phyloP scores from a whole-genome alignment of 805 yeast genomes.

The Wickerhamomyces pijperi region DNA sequence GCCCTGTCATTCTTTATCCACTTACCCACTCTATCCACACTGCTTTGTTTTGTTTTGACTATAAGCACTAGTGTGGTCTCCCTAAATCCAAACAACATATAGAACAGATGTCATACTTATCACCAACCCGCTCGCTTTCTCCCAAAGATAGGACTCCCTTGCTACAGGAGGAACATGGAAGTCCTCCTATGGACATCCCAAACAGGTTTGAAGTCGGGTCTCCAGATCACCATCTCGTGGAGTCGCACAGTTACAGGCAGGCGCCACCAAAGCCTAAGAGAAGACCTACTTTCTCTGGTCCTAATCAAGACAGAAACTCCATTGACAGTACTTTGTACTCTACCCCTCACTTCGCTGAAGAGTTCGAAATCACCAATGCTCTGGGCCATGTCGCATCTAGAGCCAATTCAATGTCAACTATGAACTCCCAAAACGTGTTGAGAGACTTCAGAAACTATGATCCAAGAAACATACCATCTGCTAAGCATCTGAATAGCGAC shows the following conservation, averaged over 20 bases:
- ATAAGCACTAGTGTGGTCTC: too few relatives aligned
- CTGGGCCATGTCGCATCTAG: not conserved
- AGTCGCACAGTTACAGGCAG: not conserved
- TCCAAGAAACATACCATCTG: constrained; percentile 4
- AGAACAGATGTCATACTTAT: not conserved
- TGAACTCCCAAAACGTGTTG: not conserved
- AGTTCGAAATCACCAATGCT: not conserved
- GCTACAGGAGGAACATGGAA: not conserved
- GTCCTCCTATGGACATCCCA: not conserved
- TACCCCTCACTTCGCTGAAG: not conserved
- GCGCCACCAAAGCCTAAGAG: not conserved
- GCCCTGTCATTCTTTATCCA: too few relatives aligned
- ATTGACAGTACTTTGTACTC: not conserved
- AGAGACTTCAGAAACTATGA: constrained; percentile 4
- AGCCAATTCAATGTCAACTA: not conserved
- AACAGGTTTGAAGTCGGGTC: not conserved
- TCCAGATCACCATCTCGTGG: not conserved
- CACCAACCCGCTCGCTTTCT: not conserved
- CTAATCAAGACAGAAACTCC: not conserved
- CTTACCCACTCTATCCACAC: too few relatives aligned
- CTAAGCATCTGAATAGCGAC: constrained; percentile 1
- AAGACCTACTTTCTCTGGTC: not conserved
- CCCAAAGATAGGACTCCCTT: not conserved
- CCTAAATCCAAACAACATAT: too few relatives aligned
- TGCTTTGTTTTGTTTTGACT: too few relatives aligned